phyloP scores from a whole-genome alignment of 306 rosid genomes.

The Alnus rubra region DNA sequence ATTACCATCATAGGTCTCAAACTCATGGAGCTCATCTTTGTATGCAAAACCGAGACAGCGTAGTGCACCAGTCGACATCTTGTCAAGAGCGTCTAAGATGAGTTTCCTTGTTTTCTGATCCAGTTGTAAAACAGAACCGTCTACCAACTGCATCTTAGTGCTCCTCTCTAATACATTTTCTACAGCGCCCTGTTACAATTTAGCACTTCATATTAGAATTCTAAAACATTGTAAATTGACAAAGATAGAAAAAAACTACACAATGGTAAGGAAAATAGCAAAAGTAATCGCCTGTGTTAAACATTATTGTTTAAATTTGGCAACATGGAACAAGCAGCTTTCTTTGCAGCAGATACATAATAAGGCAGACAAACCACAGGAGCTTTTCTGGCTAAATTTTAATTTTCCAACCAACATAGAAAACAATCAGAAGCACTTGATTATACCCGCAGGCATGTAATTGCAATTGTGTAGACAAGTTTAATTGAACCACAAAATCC shows the following conservation, averaged over 20 bases:
- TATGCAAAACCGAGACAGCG: slow-evolving; percentile 96
- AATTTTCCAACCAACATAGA: neutral
- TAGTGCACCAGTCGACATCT: slow-evolving; percentile 86
- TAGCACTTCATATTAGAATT: neutral
- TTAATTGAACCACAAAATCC: neutral
- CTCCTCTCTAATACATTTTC: slow-evolving; percentile 85
- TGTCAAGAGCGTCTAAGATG: slow-evolving; percentile 64
- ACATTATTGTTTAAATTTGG: neutral
- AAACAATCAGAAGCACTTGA: neutral
- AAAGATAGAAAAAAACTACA: neutral
- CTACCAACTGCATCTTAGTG: slow-evolving; percentile 65
- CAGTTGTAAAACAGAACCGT: slow-evolving; percentile 64
- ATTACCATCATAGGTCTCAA: slow-evolving; percentile 57
- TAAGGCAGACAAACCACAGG: neutral
- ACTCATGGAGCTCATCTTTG: slow-evolving; percentile 64
- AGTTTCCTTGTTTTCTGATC: slow-evolving; percentile 55
- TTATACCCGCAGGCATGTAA: neutral
- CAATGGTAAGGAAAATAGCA: neutral
- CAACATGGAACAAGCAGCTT: neutral
- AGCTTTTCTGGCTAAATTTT: neutral
- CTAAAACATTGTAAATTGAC: neutral
- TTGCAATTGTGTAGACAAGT: neutral
- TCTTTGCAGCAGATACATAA: too few relatives aligned
- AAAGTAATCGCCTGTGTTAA: neutral
- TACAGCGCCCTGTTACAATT: slow-evolving; percentile 77